Conservation (phyloP, 2,329 filamentous ascomycete species). For the Botrytis medusae region DNA sequence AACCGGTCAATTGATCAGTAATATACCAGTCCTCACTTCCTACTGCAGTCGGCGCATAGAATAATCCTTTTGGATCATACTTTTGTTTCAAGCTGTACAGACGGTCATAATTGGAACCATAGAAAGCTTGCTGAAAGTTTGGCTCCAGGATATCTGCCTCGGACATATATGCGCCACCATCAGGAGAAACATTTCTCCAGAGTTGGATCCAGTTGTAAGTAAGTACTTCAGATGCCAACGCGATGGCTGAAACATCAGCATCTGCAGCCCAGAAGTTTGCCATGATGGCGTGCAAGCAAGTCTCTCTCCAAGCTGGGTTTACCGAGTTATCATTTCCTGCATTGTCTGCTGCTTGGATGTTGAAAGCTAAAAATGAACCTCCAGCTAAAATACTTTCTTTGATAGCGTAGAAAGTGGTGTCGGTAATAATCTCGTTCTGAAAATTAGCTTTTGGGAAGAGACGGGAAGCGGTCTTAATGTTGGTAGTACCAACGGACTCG, state of each 20-base stretch:
- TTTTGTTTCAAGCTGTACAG: slow-evolving; percentile 27
- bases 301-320: neutral
- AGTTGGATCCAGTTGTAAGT: slow-evolving; percentile 26
- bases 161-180: slow-evolving; percentile 23
- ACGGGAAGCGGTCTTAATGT: neutral
- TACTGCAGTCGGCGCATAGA: slow-evolving; percentile 28
- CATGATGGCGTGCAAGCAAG: neutral
- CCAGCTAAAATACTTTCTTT: neutral
- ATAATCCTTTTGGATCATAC: slow-evolving; percentile 26
- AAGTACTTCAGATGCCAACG: slow-evolving; percentile 16
- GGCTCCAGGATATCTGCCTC: slow-evolving; percentile 27
- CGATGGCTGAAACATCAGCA: neutral
- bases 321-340: neutral
- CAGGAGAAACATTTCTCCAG: slow-evolving; percentile 26
- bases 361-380: neutral
- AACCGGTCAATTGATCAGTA: neutral
- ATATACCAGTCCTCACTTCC: slow-evolving; percentile 23
- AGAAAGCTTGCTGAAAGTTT: slow-evolving; percentile 41
- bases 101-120: slow-evolving; percentile 38
- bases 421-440: neutral
- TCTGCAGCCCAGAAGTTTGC: neutral
- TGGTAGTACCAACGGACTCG: neutral
- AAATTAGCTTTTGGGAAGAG: neutral
- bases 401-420: neutral
- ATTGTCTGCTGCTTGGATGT: neutral